Evolutionary conservation across 2,329 filamentous ascomycete genomes (phyloP), one percentile per base, ranked within the genome.

Genomic region (Hymenotorrendiella dingleyae): DNA sequence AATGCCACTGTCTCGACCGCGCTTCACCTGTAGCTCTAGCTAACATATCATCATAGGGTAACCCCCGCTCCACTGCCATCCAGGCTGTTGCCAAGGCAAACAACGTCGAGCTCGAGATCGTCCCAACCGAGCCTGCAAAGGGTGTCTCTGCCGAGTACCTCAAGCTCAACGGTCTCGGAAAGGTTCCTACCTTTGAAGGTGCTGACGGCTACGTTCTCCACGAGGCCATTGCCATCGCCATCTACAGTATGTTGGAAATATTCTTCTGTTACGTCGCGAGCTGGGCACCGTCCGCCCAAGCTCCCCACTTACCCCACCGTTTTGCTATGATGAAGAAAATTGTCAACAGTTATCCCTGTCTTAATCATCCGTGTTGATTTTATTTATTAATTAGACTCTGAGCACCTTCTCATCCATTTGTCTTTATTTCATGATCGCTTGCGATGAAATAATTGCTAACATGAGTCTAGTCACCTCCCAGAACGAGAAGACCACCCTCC

Each of bases 401-500:
- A 89, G 70, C 66, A 66, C 59, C 54, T 60, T 58, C 50, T 55
- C 55, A 44, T 19, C n/a, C 44, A 32, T 43, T 42, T 29, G 17
- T 35, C 35, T 43, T 27, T 42, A 4, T 29, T 45, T 42, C 40
- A 22, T 49, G 44, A 37, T 38, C 48, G 20, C 46, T 39, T 32
- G 20, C 33, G 33, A 41, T 40, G 38, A 33, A 45, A 24, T 42
- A 43, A 27, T 20, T 38, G 45, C 53, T 57, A 46, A 58, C 47
- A 47, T 46, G 49, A 54, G 46, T 48, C 50, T 64, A 97, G 93
- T 98, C 67, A 89, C 93, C 62, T 97, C 93, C 60, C 93, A 98
- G 76, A 98, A 98, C 70, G 93, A 97, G 84, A 97, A 97, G 85
- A 98, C 93, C 62, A 94, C 89, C 59, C 89, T 98, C 56, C 82